Evolutionary conservation across 306 rosid species (phyloP), one percentile per base, ranked within the genome.

Genomic region (Vigna mungo): DNA sequence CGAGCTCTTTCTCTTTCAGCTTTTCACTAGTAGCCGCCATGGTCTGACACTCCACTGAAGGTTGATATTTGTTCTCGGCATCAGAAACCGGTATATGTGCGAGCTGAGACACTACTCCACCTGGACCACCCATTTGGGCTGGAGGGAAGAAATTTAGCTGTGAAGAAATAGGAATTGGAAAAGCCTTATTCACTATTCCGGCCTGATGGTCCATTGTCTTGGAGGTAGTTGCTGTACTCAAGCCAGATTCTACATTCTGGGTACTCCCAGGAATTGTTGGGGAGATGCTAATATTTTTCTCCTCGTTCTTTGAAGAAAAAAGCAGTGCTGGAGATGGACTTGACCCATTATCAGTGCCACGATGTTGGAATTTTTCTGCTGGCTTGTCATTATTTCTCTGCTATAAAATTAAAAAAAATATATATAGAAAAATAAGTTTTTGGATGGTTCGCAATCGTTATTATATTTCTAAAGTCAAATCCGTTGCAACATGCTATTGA

Each of bases 1-100:
- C 81, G 72, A 88, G 86, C 32, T 91, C 97, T 49, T 93, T 92
- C 85, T 88, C 91, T 87, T 92, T 95, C 60, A 85, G 86, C 86
- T 86, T 88, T 84, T 90, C 97, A 85, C 62, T 81, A 52, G 87
- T 62, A 49, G 85, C 72, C 65, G 83, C 78, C 47, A 77, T 84
- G 27, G 86, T 72, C 76, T 86, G 93, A 69, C 81, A 74, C 25
- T 80, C 78, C 82, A 80, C 46, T 34, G 90, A 76, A 77, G 90
- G 84, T 67, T 72, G 89, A 61, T 81, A 79, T 34, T 74, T 68
- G 76, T 85, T 87, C 76, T 84, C 95, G 23, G 81, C 80, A 69
- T 89, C 96, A 52, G 89, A 83, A 48, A 85, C 75, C 67, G 84
- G 74, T 80, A 86, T 83, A 49, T 85, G 88, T 68, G 87, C 80